A percentile compares a stretch with the other conserved stretches of the same genome.
phyloP scores from a whole-genome alignment of 305 asterid genomes.

The Fraxinus nigra region DNA sequence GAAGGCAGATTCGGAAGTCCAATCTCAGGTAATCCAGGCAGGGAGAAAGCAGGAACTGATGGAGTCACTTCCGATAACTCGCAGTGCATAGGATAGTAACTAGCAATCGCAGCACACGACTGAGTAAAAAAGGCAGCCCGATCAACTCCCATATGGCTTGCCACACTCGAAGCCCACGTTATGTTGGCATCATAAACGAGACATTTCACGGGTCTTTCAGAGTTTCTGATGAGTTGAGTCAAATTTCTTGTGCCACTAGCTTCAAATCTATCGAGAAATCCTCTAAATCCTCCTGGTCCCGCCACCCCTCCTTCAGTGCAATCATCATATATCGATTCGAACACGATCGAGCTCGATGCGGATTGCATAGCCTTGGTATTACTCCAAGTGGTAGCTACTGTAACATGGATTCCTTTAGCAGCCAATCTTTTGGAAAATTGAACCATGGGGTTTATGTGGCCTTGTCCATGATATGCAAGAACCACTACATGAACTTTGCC shows the following conservation, averaged over 20 bases:
- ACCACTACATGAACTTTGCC: constrained; percentile 41
- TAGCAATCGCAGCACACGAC: constrained; percentile 53
- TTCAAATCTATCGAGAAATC: constrained; percentile 56
- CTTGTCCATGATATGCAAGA: constrained; percentile 57
- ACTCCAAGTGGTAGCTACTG: constrained; percentile 43
- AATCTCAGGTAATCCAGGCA: constrained; percentile 37
- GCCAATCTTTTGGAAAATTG: constrained; percentile 52
- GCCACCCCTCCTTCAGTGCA: constrained; percentile 39
- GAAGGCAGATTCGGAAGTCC: constrained; percentile 48
- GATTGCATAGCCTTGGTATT: constrained; percentile 34
- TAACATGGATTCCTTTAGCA: constrained; percentile 49
- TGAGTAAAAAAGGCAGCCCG: constrained; percentile 56
- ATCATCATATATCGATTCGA: constrained; percentile 46
- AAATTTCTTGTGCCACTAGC: constrained; percentile 40
- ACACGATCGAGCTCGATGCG: constrained; percentile 25
- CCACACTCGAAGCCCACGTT: constrained; percentile 45
- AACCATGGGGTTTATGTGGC: constrained; percentile 57
- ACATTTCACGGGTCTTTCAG: constrained; percentile 45
- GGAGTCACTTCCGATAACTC: constrained; percentile 35
- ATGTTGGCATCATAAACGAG: constrained; percentile 55
- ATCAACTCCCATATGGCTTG: constrained; percentile 32
- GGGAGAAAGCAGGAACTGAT: constrained; percentile 29
- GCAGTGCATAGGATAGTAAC: constrained; percentile 50
- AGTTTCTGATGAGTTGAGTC: constrained; percentile 30
- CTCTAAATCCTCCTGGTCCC: constrained; percentile 50